phyloP scores from a whole-genome alignment of 345 rosid genomes.

The Acer saccharum region DNA sequence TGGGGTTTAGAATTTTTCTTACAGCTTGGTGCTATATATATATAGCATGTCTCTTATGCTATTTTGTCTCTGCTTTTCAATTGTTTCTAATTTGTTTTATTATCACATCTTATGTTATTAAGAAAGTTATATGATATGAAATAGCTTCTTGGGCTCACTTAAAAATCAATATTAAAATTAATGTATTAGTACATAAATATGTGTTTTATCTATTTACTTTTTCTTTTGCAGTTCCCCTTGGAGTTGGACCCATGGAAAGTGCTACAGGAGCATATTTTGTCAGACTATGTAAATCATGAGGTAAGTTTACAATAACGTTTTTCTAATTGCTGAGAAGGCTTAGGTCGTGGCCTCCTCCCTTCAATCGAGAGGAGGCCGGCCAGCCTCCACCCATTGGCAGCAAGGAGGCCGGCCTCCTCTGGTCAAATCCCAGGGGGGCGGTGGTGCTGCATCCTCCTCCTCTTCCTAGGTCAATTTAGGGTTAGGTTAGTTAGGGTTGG shows the following conservation, averaged over 20 bases:
- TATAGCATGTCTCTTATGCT: background rate
- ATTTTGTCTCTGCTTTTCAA: background rate
- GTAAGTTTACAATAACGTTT: conserved; percentile 34
- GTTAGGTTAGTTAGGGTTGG: too few species aligned
- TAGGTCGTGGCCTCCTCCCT: too few species aligned
- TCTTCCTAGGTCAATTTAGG: too few species aligned
- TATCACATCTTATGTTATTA: background rate
- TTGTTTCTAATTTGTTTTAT: background rate
- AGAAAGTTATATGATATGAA: background rate
- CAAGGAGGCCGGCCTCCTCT: too few species aligned
- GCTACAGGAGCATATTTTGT: conserved; percentile 72
- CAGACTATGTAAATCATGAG: conserved; percentile 84
- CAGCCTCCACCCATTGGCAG: too few species aligned
- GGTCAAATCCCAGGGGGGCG: too few species aligned
- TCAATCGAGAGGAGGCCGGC: too few species aligned
- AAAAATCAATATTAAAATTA: background rate
- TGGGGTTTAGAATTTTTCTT: background rate
- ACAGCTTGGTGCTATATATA: background rate
- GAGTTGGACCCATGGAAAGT: conserved; percentile 87
- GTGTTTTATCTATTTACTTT: background rate
- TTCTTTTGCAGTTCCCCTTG: conserved; percentile 65
- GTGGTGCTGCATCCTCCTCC: too few species aligned
- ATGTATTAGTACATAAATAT: conserved; percentile 15
- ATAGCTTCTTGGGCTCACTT: background rate
- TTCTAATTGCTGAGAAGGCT: conserved; percentile 14